Evolutionary conservation across 768 basidiomycete species (phyloP).

Genomic region (Suillus subluteus): DNA sequence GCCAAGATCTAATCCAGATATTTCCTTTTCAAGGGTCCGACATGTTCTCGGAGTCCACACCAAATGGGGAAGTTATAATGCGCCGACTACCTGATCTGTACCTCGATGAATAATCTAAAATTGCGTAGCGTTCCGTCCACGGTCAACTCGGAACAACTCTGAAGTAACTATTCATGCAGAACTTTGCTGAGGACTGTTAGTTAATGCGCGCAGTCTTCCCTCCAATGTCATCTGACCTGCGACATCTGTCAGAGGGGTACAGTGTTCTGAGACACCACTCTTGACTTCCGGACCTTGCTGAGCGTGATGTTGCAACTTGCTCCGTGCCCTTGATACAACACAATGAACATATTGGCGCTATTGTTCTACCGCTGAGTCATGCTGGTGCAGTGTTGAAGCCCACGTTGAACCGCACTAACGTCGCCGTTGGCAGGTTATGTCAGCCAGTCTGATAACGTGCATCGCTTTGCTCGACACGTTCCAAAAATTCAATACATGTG

Average conservation of each 20-base stretch:
- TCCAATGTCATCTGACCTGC: too few species aligned
- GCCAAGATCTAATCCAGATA: constrained; percentile 6
- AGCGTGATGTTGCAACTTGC: too few species aligned
- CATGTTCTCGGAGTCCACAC: neutral
- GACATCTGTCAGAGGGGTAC: neutral
- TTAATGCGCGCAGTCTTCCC: too few species aligned
- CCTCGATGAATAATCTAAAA: neutral
- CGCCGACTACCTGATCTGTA: neutral
- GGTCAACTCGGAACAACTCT: neutral
- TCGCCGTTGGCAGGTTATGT: too few species aligned
- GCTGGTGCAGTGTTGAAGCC: neutral
- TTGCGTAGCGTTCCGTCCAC: neutral
- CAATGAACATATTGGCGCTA: neutral
- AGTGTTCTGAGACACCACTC: neutral
- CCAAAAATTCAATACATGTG: neutral
- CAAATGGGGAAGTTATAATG: neutral
- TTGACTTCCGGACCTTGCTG: too few species aligned
- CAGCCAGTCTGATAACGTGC: too few species aligned
- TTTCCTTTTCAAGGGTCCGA: neutral
- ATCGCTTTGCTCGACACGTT: neutral
- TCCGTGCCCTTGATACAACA: neutral
- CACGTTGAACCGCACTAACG: neutral
- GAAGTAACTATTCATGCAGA: neutral
- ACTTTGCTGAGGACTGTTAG: too few species aligned
- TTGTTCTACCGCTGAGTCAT: neutral